Evolutionary conservation across 202 grass and related monocot species (phyloP), one percentile per base, ranked within the genome.

Genomic region (Carex sylvatica): DNA sequence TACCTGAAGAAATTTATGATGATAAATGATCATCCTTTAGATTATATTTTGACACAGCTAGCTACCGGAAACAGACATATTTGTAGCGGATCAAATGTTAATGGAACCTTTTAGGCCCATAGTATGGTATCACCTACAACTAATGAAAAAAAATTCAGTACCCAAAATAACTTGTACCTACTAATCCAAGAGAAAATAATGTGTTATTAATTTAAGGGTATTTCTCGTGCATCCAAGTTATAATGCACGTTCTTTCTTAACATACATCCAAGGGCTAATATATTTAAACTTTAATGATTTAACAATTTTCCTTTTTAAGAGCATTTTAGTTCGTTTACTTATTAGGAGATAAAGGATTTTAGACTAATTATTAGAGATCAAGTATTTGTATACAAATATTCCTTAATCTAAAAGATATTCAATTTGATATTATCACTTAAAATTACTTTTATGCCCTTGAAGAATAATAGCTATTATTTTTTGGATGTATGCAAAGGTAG

Each of bases 1-100:
- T 87, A 53, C 80, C 80, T 82, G 49, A 82, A 47, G 6, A 64
- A 82, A 69, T 55, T 74, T 11, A 54, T 18, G 47, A 77, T 55
- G 28, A 77, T 58, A 46, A 44, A 77, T 36, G 7, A 47, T 71
- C 38, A 71, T 71, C 3, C 2, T 22, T 71, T 23, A 20, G 36
- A 42, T 70, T 44, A 22, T 23, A 71, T 23, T 47, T 71, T 36
- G 3, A 71, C 47, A 9, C n/a, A 47, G 68, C 38, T 38, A 44
- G 68, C 68, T 71, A 9, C 33, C 22, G 10, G 18, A 47, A 9
- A 71, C 9, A 66, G 9, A 62, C 60, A 62, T 24, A 18, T 62
- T 9, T 47, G 8, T 46, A 71, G 6, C n/a, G 3, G 1, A 47
- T 44, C 38, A 71, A n/a, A 47, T 47, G 4, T 1, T 46, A 71